phyloP scores from a whole-genome alignment of 192 early-diverging fungal genomes.

The Linnemannia hyalina region DNA sequence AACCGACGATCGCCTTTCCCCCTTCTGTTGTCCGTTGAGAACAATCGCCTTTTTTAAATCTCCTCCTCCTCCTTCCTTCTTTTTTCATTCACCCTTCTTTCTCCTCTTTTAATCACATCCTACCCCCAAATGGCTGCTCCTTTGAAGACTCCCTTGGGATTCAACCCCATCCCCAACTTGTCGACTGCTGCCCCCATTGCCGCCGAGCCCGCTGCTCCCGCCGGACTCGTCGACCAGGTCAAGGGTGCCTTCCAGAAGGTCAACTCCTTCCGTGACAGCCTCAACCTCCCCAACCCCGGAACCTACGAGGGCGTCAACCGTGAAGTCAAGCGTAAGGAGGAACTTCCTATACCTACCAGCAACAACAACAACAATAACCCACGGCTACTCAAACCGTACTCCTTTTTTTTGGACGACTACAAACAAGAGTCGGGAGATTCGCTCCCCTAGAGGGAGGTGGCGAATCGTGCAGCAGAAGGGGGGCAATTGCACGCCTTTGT shows the following conservation, averaged over 20 bases:
- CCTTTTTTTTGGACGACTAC: not conserved
- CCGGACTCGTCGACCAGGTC: conserved; percentile 46
- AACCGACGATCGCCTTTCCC: conserved; percentile 2
- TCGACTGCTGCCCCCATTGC: conserved; percentile 7
- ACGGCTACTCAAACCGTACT: too few relatives aligned
- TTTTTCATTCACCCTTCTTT: not conserved
- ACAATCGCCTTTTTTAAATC: too few relatives aligned
- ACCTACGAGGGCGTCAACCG: conserved; percentile 86
- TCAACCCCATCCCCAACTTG: conserved; percentile 45
- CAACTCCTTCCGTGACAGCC: conserved; percentile 51
- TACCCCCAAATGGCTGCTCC: conserved; percentile 36
- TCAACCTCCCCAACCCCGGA: conserved; percentile 83
- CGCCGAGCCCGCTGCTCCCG: conserved; percentile 18
- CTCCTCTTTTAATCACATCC: not conserved
- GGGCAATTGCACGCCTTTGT: not conserved
- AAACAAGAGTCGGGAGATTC: not conserved
- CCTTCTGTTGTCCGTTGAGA: not conserved
- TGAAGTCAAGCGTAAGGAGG: conserved; percentile 78
- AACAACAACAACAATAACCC: too few relatives aligned
- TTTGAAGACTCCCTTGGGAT: conserved; percentile 50
- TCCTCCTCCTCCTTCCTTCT: not conserved
- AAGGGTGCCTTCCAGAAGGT: conserved; percentile 46
- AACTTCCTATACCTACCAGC: not conserved
- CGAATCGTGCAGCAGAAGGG: not conserved
- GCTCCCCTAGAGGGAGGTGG: not conserved